Evolutionary conservation across 352 stramenopile species (phyloP).

Genomic region (Halophytophthora polymorphica): DNA sequence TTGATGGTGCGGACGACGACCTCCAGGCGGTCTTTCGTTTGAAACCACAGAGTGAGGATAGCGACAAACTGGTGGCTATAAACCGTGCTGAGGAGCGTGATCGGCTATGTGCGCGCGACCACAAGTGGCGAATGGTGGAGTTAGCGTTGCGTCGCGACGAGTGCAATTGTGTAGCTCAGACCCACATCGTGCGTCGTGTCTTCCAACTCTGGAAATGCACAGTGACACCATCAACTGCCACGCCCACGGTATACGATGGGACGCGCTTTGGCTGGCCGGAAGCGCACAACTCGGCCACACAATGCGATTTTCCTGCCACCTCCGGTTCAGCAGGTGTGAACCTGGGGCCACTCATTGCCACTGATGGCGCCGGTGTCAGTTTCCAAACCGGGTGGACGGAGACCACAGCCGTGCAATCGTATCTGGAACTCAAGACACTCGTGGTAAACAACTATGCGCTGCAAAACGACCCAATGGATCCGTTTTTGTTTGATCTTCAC

Average conservation of each 20-base stretch:
- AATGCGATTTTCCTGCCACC: conserved; percentile 52
- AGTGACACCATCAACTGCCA: conserved; percentile 24
- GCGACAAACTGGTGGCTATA: conserved; percentile 25
- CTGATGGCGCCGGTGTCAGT: conserved; percentile 29
- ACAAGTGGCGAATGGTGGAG: conserved; percentile 92
- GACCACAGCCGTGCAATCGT: conserved; percentile 61
- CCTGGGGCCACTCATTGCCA: conserved; percentile 24
- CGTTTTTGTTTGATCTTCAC: conserved; percentile 91
- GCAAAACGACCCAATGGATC: conserved; percentile 78
- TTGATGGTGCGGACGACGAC: conserved; percentile 85
- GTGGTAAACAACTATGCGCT: conserved; percentile 42
- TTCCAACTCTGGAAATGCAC: conserved; percentile 95
- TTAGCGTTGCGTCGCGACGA: conserved; percentile 87
- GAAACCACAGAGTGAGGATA: conserved; percentile 6
- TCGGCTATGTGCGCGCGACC: conserved; percentile 87
- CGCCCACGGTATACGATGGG: conserved; percentile 29
- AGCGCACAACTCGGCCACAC: conserved; percentile 42
- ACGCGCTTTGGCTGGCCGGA: conserved; percentile 56
- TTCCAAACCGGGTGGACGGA: conserved; percentile 77
- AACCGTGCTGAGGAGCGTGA: conserved; percentile 78
- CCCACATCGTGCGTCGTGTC: conserved; percentile 85
- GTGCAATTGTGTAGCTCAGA: conserved; percentile 90
- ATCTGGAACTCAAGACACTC: conserved; percentile 61
- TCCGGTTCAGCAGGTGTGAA: conserved; percentile 18
- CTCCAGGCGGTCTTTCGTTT: conserved; percentile 56